Conservation (phyloP, 2,329 filamentous ascomycete genomes). For the Colletotrichum filicis region DNA sequence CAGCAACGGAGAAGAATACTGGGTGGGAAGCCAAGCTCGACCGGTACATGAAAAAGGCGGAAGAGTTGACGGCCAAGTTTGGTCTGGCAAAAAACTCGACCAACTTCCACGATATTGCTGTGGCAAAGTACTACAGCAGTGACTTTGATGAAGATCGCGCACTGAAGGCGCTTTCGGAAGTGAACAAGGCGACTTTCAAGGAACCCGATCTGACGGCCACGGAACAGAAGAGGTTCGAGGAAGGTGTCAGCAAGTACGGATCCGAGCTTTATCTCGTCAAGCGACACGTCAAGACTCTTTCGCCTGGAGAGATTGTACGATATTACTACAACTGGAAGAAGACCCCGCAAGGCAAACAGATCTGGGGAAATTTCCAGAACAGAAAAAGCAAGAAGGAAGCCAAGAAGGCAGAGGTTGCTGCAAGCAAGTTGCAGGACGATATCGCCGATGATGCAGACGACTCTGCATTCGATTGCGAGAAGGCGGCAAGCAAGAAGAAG, state of each 20-base stretch:
- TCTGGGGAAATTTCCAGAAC: conserved; percentile 90
- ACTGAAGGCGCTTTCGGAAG: conserved; percentile 74
- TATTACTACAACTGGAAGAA: conserved; percentile 99
- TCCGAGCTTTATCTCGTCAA: conserved; percentile 88
- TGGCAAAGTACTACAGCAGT: conserved; percentile 77
- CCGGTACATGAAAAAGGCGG: conserved; percentile 79
- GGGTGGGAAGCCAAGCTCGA: conserved; percentile 70
- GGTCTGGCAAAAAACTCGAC: conserved; percentile 82
- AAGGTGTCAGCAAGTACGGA: conserved; percentile 88
- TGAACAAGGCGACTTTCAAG: conserved; percentile 79
- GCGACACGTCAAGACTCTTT: conserved; percentile 85
- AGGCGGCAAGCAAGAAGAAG: conserved; percentile 82
- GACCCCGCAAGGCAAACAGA: conserved; percentile 81
- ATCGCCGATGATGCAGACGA: conserved; percentile 93
- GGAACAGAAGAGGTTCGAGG: conserved; percentile 91
- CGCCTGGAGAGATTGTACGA: conserved; percentile 83
- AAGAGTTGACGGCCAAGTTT: conserved; percentile 71
- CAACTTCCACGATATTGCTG: conserved; percentile 87
- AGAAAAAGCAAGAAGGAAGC: conserved; percentile 92
- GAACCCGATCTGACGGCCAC: conserved; percentile 83
- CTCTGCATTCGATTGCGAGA: conserved; percentile 92
- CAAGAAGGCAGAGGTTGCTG: conserved; percentile 76
- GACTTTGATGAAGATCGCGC: conserved; percentile 79
- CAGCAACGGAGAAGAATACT: conserved; percentile 65
- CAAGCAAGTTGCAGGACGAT: conserved; percentile 86